phyloP scores from a whole-genome alignment of 805 yeast genomes.

The Yarrowia yakushimensis region DNA sequence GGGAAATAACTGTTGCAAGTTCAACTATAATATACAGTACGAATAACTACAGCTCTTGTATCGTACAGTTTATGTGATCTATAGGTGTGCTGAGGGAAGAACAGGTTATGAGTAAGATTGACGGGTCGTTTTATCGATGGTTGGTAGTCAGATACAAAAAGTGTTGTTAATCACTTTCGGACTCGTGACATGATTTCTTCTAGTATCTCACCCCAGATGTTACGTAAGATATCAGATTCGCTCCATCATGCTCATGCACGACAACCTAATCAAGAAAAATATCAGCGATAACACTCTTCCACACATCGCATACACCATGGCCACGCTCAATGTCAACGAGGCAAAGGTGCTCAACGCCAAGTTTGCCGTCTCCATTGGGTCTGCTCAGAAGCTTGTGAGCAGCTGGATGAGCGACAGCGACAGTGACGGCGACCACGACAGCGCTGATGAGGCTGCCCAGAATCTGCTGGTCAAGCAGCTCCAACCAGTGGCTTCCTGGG shows the following conservation, averaged over 20 bases:
- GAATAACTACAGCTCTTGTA: too few species aligned
- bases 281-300: background rate
- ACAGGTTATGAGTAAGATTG: too few species aligned
- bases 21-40: too few species aligned
- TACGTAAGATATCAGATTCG: too few species aligned
- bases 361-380: conserved; percentile 8
- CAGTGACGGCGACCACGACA: background rate
- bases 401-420: conserved; percentile 8
- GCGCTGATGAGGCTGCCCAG: background rate
- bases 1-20: too few species aligned
- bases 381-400: conserved; percentile 12
- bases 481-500: conserved; percentile 12
- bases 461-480: conserved; percentile 10
- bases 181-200: too few species aligned
- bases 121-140: too few species aligned
- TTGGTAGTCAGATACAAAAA: too few species aligned
- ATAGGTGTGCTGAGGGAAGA: too few species aligned
- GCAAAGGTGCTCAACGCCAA: conserved; percentile 23
- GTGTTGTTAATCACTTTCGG: too few species aligned
- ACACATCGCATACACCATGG: background rate
- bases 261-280: conserved; percentile 5
- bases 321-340: conserved; percentile 18
- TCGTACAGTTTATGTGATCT: too few species aligned
- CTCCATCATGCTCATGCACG: background rate
- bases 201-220: too few species aligned